Percentiles rank a stretch among this genome's conserved stretches.
Conservation (phyloP, 495 filamentous ascomycete species). For the Neurospora sublineolata region DNA sequence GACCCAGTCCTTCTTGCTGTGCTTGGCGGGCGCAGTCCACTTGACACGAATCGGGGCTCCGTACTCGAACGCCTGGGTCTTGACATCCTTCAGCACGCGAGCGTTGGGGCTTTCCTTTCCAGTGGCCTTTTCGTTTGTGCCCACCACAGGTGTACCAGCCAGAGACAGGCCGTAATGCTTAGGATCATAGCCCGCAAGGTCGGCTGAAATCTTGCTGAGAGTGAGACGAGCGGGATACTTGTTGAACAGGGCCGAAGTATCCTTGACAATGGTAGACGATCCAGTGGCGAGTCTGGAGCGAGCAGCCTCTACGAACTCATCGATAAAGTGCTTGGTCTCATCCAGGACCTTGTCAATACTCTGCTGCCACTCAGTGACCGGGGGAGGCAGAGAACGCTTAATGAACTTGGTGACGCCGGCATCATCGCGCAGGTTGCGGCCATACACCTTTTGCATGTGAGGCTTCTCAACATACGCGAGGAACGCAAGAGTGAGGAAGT, state of each 20-base stretch:
- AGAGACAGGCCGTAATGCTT: constrained; percentile 71
- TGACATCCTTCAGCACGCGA: constrained; percentile 39
- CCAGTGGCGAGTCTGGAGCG: constrained; percentile 77
- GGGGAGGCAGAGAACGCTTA: constrained; percentile 76
- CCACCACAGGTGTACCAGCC: constrained; percentile 49
- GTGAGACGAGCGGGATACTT: constrained; percentile 82
- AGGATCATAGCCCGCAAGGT: constrained; percentile 73
- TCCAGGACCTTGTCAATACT: constrained; percentile 80
- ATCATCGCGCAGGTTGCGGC: constrained; percentile 67
- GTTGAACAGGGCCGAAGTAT: constrained; percentile 79
- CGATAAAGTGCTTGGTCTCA: constrained; percentile 74
- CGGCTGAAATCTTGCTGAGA: constrained; percentile 68
- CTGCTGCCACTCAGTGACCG: constrained; percentile 57
- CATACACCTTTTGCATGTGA: constrained; percentile 98
- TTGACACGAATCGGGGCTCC: constrained; percentile 81
- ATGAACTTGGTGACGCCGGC: constrained; percentile 86
- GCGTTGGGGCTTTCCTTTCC: constrained; percentile 36
- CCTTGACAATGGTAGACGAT: constrained; percentile 74
- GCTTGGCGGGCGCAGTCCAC: constrained; percentile 86
- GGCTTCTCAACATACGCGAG: constrained; percentile 90
- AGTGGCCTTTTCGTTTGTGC: constrained; percentile 37
- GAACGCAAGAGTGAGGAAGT: constrained; percentile 73
- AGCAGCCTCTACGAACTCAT: constrained; percentile 82
- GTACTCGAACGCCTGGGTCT: constrained; percentile 74
- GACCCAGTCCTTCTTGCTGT: constrained; percentile 91